Base-by-base conservation (phyloP, 495 filamentous ascomycete species). In the Schizothecium vesticola region DNA sequence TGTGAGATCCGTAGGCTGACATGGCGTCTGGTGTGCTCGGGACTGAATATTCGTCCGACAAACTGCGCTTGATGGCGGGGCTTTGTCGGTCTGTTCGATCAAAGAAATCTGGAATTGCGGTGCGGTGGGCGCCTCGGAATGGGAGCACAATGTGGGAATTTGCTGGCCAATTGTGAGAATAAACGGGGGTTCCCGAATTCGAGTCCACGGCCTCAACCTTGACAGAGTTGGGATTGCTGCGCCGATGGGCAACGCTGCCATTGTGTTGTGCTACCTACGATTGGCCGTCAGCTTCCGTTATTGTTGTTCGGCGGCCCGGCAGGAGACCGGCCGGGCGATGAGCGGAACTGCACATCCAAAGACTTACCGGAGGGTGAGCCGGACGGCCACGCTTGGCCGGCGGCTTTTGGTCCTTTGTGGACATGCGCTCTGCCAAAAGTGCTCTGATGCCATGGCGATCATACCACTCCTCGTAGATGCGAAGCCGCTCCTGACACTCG, bases 381-480 rank as follows among this genome's bases (percentile, higher is more conserved):
- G 67, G n/a, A 10, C 75, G 66, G 7, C 64, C 69, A 21, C 75
- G 71, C 57, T 67, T 78, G 61, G 63, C 79, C 28, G 67, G 79
- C 68, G 81, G 86, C 74, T 87, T 91, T 63, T 85, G 83, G 28
- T 92, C 88, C 78, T 94, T 95, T 57, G 86, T 82, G 5, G 82
- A 80, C 82, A 93, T 84, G 24, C 93, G 86, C 55, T 91, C 87
- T 1, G 88, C 84, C 29, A 96, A 85, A 31, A 94, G 77, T 56
- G 80, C 81, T 61, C 88, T 84, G 36, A 96, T 85, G 23, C 85
- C 82, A 77, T 91, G 85, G 36, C 75, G 71, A 2, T 82, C 78
- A 69, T 90, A 92, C 93, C 93, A 97, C 3, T 72, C 69, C 16
- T 93, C 85, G 71, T 91, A 96, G 21, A 79, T 73, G 21, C 85